Evolutionary conservation across 768 basidiomycete genomes (phyloP), one percentile per base, ranked within the genome.

Genomic region (Phylloporus sp.): DNA sequence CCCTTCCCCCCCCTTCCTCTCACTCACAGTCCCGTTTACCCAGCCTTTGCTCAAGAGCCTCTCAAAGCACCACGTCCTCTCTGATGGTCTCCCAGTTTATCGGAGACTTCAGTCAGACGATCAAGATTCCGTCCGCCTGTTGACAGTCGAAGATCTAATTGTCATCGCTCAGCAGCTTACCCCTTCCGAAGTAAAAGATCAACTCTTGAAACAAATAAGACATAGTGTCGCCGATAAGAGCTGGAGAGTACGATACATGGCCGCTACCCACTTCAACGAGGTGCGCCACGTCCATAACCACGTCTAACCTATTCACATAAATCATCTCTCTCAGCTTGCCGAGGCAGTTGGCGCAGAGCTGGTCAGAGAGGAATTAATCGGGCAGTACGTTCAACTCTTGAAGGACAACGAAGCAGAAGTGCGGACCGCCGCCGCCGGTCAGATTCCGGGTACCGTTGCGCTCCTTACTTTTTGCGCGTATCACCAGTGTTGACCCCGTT

Each of bases 351-450:
- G 96, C 4, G 71, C 77, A 49, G 91, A 93, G 39, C 78, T 98
- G 44, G 90, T 96, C 36, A 78, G 91, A 54, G 95, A 97, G 56
- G 96, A 99, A 63, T 71, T 98, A 50, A 92, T 94, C 54, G 81
- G 81, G 23, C 92, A 95, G 52, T 98, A 86, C 66, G 91, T 97
- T 6, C 84, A 89, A 48, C 75, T 99, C 46, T 72, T 99, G 61
- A 98, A 97, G 68, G 96, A 99, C 62, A 95, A 95, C 59, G 96
- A 99, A 69, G 96, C 96, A 17, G 96, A 99, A 69, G 96, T 97
- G 33, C 82, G 94, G 53, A 97, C 94, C 40, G 95, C 96, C 34
- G 93, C 88, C 42, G 84, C 95, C 31, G 90, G 90, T 31, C 96
- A 98, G 67, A 90, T 99, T 54, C 96, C 96, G 67, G 95, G 95